These are phyloP conservation scores for Periconia digitata DNA, from an alignment of 2,329 filamentous ascomycete genomes.

Conservation along the genomic window DNA sequence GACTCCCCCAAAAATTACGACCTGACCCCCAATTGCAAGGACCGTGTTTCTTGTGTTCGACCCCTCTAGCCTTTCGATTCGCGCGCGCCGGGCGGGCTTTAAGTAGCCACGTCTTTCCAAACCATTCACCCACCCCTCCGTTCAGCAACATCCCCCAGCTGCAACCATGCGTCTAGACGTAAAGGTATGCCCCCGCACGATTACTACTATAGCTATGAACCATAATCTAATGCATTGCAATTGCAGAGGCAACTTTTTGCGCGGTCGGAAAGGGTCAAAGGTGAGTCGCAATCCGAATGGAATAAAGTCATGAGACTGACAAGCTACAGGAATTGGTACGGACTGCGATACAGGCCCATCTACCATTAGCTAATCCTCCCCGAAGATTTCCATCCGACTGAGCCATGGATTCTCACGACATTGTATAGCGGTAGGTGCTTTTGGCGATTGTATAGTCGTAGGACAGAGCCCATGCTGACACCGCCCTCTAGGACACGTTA, in stretches of 20 bases:
- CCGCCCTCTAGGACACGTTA: conserved; percentile 82
- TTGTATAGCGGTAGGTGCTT: conserved; percentile 78
- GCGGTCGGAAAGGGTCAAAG: conserved; percentile 90
- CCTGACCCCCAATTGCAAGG: not conserved
- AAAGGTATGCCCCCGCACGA: conserved; percentile 38
- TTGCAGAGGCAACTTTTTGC: conserved; percentile 77
- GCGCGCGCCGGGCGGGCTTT: conserved; percentile 36
- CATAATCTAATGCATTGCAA: conserved; percentile 43
- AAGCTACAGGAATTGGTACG: conserved; percentile 38
- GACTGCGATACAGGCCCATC: conserved; percentile 5
- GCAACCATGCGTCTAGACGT: conserved; percentile 49
- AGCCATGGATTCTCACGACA: conserved; percentile 93
- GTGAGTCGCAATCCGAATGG: conserved; percentile 20
- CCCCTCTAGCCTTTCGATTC: not conserved
- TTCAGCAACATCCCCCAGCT: conserved; percentile 25
- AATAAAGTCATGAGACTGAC: conserved; percentile 24
- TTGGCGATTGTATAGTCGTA: conserved; percentile 2
- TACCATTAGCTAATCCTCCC: conserved; percentile 38
- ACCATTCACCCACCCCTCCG: conserved; percentile 28
- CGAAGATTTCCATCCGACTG: conserved; percentile 94
- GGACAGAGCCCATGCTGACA: conserved; percentile 26
- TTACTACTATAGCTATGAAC: not conserved
- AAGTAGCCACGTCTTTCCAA: conserved; percentile 42
- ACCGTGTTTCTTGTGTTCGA: not conserved
- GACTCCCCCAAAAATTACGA: not conserved